Base-by-base conservation (phyloP, 768 basidiomycete species). In the Russula emetica region DNA sequence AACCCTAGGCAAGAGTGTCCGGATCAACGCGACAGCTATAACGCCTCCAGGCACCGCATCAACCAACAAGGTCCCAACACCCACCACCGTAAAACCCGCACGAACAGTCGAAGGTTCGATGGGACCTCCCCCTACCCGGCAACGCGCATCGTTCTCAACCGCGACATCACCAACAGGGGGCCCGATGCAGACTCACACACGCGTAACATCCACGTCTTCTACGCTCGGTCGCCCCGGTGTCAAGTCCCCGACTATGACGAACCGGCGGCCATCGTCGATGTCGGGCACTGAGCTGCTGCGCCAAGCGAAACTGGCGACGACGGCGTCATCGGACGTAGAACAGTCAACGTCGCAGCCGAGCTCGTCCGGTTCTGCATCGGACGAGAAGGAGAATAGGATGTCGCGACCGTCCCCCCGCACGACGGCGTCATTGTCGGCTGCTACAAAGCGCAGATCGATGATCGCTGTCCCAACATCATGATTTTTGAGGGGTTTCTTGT, bases 1-100 rank as follows among this genome's bases (percentile, higher is more conserved):
- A 2, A 58, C 66, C 5, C 59, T 69, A 45, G 67, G 67, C 30
- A 69, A 67, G 59, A 67, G 66, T 57, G 59, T 69, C 30, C 67
- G 67, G 8, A 56, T 67, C 24, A 69, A 69, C 28, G 30, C 62
- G n/a, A 52, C 62, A 5, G 34, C 53, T 1, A 34, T 28, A 22
- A 63, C 67, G 16, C 62, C 64, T 8, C 63, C 67, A 8, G 54
- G 55, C 10, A n/a, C 34, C 5, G 34, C 60, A 4, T 18, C 53
- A 3, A 55, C 40, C 22, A 61, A 55, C 38, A 61, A 62, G 45
- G 49, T 32, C n/a, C 30, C 66, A 22, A 62, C 66, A 16, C 62
- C 66, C 3, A 65, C 62, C 44, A 58, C 62, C 14, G 40, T 64
- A 22, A 64, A 64, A 22, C 63, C 63, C 24, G 8, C 24, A 13